These are phyloP conservation scores for Nyctanthes arbortristis DNA, from an alignment of 257 asterid species.

Conservation along the genomic window DNA sequence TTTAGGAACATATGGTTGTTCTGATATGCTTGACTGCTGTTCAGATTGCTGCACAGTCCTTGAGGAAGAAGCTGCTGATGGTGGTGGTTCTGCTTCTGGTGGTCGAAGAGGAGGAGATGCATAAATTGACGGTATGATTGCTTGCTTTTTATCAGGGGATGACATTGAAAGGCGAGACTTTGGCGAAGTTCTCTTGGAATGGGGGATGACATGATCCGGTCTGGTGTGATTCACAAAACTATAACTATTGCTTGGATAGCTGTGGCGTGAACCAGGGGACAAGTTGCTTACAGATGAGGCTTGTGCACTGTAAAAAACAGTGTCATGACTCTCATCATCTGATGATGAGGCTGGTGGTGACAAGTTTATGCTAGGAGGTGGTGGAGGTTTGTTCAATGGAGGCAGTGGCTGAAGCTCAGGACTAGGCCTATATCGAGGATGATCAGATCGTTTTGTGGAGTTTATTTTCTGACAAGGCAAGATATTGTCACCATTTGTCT, in stretches of 20 bases:
- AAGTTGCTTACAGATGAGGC: constrained; percentile 78
- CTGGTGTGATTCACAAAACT: constrained; percentile 29
- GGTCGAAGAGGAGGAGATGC: constrained; percentile 28
- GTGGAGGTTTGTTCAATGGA: constrained; percentile 77
- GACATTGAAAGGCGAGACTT: constrained; percentile 70
- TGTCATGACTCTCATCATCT: constrained; percentile 78
- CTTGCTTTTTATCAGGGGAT: constrained; percentile 57
- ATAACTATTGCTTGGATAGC: constrained; percentile 29
- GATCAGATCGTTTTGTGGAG: constrained; percentile 59
- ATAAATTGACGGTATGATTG: constrained; percentile 68
- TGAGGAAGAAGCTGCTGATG: constrained; percentile 25
- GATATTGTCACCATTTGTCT: constrained; percentile 35
- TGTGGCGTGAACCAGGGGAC: constrained; percentile 52
- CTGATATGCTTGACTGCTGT: constrained; percentile 32
- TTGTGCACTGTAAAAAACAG: constrained; percentile 86
- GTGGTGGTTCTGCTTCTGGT: constrained; percentile 34
- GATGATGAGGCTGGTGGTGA: constrained; percentile 96
- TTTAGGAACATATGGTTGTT: constrained; percentile 47
- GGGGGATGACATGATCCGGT: constrained; percentile 45
- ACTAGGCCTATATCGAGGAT: constrained; percentile 74
- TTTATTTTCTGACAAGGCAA: constrained; percentile 78
- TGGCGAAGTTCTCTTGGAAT: constrained; percentile 82
- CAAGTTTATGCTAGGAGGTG: constrained; percentile 58
- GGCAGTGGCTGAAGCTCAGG: constrained; percentile 99
- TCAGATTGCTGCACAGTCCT: constrained; percentile 27